Conservation (phyloP, 2,329 filamentous ascomycete species). For the Monosporascus ibericus region DNA sequence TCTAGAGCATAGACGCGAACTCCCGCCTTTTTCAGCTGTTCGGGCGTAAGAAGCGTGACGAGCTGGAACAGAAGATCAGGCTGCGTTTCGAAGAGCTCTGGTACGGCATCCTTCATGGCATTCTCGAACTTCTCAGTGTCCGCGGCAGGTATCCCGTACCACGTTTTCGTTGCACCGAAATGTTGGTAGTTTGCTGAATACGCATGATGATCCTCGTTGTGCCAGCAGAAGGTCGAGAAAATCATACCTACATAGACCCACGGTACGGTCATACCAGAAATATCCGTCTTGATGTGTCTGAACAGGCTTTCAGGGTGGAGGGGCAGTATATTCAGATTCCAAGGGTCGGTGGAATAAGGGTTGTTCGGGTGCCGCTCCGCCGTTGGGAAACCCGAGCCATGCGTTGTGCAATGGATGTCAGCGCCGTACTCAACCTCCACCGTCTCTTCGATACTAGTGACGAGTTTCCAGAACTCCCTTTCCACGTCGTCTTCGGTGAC, state of each 20-base stretch:
- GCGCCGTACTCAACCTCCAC: constrained; percentile 98
- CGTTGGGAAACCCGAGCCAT: constrained; percentile 94
- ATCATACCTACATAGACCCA: constrained; percentile 99
- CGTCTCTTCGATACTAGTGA: constrained; percentile 88
- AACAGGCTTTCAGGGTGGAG: constrained; percentile 89
- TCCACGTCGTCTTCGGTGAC: constrained; percentile 95
- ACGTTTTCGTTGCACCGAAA: constrained; percentile 96
- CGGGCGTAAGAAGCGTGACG: constrained; percentile 90
- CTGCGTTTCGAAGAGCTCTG: constrained; percentile 93
- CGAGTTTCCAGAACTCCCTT: constrained; percentile 91
- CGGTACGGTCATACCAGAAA: constrained; percentile 97
- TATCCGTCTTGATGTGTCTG: constrained; percentile 94
- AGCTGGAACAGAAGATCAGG: constrained; percentile 94
- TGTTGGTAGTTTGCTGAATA: constrained; percentile 99
- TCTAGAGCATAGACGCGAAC: constrained; percentile 94
- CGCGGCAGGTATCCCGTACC: constrained; percentile 94
- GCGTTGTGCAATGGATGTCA: constrained; percentile 96
- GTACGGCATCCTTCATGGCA: constrained; percentile 91
- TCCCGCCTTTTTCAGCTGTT: constrained; percentile 86
- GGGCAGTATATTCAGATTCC: constrained; percentile 92
- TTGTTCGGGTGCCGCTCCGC: constrained; percentile 86
- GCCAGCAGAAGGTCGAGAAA: constrained; percentile 99
- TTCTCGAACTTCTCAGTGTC: constrained; percentile 93
- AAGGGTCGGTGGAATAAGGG: constrained; percentile 80
- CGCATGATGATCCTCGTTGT: constrained; percentile 96